Percentiles rank a stretch among this genome's conserved stretches.
These are phyloP conservation scores for Cylindrodendrum hubeiense DNA, from an alignment of 2,329 filamentous ascomycete species.

Conservation along the genomic window DNA sequence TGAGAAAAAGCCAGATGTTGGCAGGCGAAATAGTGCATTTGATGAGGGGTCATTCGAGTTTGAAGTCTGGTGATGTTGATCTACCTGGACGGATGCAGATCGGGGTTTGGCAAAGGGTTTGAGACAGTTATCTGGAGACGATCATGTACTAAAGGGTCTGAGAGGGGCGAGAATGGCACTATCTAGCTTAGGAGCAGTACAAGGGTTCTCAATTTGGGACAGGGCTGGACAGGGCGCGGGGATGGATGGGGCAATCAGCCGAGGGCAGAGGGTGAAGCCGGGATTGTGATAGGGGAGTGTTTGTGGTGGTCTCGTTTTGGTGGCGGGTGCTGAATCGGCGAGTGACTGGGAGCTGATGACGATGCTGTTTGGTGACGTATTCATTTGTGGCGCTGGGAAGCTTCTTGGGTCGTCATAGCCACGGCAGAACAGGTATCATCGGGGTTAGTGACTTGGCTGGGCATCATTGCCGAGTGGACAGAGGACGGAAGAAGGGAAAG, in stretches of 20 bases:
- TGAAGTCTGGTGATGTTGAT: conserved; percentile 17
- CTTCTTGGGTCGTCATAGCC: conserved; percentile 2
- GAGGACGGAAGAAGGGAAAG: not conserved
- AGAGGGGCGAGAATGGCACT: not conserved
- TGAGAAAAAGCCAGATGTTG: conserved; percentile 20
- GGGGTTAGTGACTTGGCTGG: not conserved
- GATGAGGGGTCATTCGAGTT: not conserved
- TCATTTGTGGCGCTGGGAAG: conserved; percentile 34
- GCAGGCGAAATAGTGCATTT: not conserved
- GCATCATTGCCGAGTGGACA: not conserved
- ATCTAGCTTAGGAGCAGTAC: not conserved
- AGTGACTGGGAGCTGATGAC: conserved; percentile 30
- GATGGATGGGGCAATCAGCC: conserved; percentile 26
- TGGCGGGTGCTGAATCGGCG: conserved; percentile 13
- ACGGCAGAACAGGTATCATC: not conserved
- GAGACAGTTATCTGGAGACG: conserved; percentile 4
- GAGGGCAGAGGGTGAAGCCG: conserved; percentile 8
- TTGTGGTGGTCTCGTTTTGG: conserved; percentile 22
- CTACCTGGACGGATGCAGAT: not conserved
- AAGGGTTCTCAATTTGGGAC: conserved; percentile 22
- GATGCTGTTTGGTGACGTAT: conserved; percentile 41
- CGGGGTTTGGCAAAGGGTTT: conserved; percentile 2
- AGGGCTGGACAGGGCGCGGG: not conserved
- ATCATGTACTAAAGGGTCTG: conserved; percentile 14
- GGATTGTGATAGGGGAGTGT: conserved; percentile 21